Percentiles rank a stretch among this genome's conserved stretches.
Conservation (phyloP, 1,284 basidiomycete species). For the Cryptococcus sp. region DNA sequence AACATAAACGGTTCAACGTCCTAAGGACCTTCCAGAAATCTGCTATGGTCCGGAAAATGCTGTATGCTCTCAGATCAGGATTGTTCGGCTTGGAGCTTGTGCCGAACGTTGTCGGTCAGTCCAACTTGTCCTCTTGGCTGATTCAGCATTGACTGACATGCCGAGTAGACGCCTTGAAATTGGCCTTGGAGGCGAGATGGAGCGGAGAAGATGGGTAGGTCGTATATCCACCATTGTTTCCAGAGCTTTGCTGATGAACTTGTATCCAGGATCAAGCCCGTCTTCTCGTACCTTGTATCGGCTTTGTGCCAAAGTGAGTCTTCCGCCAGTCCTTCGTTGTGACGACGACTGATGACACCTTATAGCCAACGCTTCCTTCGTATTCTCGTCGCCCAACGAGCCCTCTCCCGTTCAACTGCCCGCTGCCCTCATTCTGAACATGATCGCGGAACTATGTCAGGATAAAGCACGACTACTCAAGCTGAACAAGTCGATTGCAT, state of each 20-base stretch:
- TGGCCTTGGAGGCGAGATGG: slow-evolving; percentile 44
- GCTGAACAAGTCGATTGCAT: slow-evolving; percentile 46
- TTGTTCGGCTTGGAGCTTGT: slow-evolving; percentile 67
- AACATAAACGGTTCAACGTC: slow-evolving; percentile 72
- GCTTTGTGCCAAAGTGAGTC: slow-evolving; percentile 71
- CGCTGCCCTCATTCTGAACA: slow-evolving; percentile 39
- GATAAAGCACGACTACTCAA: slow-evolving; percentile 42
- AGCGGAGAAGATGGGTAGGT: slow-evolving; percentile 47
- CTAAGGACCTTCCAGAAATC: slow-evolving; percentile 67
- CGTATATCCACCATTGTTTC: neutral
- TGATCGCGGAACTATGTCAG: slow-evolving; percentile 40
- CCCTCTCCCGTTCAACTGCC: slow-evolving; percentile 40
- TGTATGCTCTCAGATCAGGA: slow-evolving; percentile 77
- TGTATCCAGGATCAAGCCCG: slow-evolving; percentile 67
- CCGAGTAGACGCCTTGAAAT: slow-evolving; percentile 30
- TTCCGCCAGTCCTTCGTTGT: neutral
- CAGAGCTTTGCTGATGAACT: neutral
- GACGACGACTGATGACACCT: neutral
- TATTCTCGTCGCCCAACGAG: slow-evolving; percentile 21
- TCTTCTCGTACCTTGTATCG: slow-evolving; percentile 81
- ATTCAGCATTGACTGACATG: neutral
- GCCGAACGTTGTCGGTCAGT: slow-evolving; percentile 61
- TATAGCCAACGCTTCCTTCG: slow-evolving; percentile 18
- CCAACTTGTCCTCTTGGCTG: neutral
- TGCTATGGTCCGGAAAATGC: slow-evolving; percentile 70